Evolutionary conservation across 2,329 filamentous ascomycete species (phyloP).

Genomic region (Emmonsiellopsis sp.): DNA sequence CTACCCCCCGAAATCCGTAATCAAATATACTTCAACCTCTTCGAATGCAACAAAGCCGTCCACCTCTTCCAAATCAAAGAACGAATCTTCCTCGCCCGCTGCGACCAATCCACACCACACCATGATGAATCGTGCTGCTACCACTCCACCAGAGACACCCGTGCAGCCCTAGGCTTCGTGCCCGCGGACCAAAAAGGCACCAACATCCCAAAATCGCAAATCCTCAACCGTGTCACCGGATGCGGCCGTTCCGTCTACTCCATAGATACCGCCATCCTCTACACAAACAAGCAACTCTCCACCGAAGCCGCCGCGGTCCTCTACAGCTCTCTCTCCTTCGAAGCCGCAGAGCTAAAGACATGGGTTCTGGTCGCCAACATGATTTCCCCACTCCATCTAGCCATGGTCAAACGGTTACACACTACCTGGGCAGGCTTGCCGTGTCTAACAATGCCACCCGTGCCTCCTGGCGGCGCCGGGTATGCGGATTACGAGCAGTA

Average conservation of each 20-base stretch:
- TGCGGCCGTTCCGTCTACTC: too few relatives aligned
- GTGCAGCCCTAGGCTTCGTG: constrained; percentile 18
- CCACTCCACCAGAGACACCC: constrained; percentile 24
- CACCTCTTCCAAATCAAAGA: constrained; percentile 29
- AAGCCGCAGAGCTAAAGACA: constrained; percentile 29
- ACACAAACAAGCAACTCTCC: constrained; percentile 27
- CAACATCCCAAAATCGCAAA: too few relatives aligned
- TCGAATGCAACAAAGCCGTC: constrained; percentile 22
- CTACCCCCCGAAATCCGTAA: constrained; percentile 30
- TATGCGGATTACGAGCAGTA: constrained; percentile 8
- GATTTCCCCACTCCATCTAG: constrained; percentile 15
- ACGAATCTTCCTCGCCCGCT: constrained; percentile 28
- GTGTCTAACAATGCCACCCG: constrained; percentile 4
- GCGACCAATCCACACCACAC: constrained; percentile 14
- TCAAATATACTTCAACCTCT: constrained; percentile 31
- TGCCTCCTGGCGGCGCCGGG: background rate
- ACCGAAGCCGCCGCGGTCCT: constrained; percentile 22
- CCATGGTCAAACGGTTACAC: constrained; percentile 4
- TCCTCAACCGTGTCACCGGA: too few relatives aligned
- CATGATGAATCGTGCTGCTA: constrained; percentile 22
- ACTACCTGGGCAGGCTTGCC: constrained; percentile 4
- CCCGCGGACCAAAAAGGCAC: too few relatives aligned
- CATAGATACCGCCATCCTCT: constrained; percentile 17
- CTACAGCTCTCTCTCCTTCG: constrained; percentile 23
- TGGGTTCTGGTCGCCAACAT: constrained; percentile 24